These are phyloP conservation scores for Cercospora zeae-maydis DNA, from an alignment of 2,329 filamentous ascomycete genomes.

Conservation along the genomic window DNA sequence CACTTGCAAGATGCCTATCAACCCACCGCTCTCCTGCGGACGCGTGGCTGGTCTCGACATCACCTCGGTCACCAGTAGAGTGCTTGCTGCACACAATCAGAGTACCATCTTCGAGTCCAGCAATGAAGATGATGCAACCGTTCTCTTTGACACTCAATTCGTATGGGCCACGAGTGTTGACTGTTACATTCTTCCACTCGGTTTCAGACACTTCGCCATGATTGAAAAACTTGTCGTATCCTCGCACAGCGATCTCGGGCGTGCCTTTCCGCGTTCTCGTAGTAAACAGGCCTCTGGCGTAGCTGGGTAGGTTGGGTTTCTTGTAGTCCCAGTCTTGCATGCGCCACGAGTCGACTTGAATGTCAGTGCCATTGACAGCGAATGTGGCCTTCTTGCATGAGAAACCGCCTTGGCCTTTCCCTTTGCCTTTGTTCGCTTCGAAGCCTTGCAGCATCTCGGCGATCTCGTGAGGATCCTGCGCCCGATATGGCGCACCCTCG, in stretches of 20 bases:
- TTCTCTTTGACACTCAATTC: constrained; percentile 98
- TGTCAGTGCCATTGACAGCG: constrained; percentile 60
- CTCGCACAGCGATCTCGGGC: constrained; percentile 77
- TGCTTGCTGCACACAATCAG: constrained; percentile 98
- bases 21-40: constrained; percentile 77
- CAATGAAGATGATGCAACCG: constrained; percentile 98
- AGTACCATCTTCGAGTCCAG: constrained; percentile 82
- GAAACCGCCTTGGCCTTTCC: constrained; percentile 54
- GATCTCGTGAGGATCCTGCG: constrained; percentile 68
- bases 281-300: constrained; percentile 93
- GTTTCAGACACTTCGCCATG: constrained; percentile 77
- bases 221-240: constrained; percentile 99
- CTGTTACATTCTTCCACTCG: constrained; percentile 74
- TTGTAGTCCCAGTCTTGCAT: constrained; percentile 98
- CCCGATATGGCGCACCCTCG: constrained; percentile 56
- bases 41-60: constrained; percentile 74
- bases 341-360: constrained; percentile 83
- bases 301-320: constrained; percentile 76
- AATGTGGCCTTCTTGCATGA: constrained; percentile 80
- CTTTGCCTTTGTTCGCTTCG: constrained; percentile 55
- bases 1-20: constrained; percentile 69
- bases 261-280: constrained; percentile 61
- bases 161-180: constrained; percentile 78
- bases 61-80: constrained; percentile 77
- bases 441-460: constrained; percentile 62